These are phyloP conservation scores for Diplodia mutila DNA, from an alignment of 2,329 filamentous ascomycete genomes.

Conservation along the genomic window DNA sequence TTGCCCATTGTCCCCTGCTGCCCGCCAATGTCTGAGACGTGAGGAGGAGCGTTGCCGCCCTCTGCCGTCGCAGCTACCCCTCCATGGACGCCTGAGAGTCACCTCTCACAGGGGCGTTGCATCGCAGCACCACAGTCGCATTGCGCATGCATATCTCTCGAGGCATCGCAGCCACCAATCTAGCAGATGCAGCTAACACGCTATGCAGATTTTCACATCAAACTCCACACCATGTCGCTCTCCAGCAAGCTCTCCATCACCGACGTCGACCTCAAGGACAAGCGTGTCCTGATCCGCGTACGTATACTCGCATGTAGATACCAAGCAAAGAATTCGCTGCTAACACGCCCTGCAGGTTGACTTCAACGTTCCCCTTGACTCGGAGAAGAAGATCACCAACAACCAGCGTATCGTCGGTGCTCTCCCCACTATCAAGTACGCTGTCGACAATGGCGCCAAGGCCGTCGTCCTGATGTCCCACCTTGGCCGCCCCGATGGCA, in stretches of 20 bases:
- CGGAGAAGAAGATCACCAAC: constrained; percentile 93
- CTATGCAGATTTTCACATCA: background rate
- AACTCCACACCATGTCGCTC: constrained; percentile 76
- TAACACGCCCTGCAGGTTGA: constrained; percentile 70
- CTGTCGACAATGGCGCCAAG: constrained; percentile 87
- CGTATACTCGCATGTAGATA: constrained; percentile 44
- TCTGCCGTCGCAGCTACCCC: constrained; percentile 14
- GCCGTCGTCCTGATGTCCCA: constrained; percentile 97
- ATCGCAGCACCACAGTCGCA: background rate
- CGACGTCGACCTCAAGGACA: constrained; percentile 96
- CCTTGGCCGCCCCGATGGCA: constrained; percentile 91
- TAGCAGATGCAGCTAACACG: background rate
- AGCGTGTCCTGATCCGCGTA: constrained; percentile 96
- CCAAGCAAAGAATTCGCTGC: background rate
- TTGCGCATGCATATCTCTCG: background rate
- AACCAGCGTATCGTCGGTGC: constrained; percentile 97
- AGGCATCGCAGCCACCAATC: background rate
- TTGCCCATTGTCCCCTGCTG: background rate
- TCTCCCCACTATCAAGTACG: constrained; percentile 92
- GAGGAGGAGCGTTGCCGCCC: background rate
- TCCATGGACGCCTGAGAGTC: constrained; percentile 2
- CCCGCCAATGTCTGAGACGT: background rate
- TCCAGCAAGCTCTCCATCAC: constrained; percentile 96
- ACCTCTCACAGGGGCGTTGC: background rate
- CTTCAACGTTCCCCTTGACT: constrained; percentile 98